Percentiles rank a stretch among this genome's conserved stretches.
These are phyloP conservation scores for Ramularia collo-cygni DNA, from an alignment of 2,329 filamentous ascomycete species.

Conservation along the genomic window DNA sequence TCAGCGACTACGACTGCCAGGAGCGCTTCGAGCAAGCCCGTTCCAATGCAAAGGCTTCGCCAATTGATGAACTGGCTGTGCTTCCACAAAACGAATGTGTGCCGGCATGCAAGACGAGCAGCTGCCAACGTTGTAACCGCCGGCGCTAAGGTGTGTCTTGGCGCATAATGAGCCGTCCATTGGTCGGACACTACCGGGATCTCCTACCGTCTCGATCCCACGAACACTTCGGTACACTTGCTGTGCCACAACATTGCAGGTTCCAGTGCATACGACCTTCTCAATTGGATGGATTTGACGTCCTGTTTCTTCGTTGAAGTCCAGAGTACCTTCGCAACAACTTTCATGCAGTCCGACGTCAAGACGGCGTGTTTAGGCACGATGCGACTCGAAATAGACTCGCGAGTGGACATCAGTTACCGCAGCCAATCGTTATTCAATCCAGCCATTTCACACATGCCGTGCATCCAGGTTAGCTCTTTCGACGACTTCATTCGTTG, in stretches of 20 bases:
- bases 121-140: constrained; percentile 13
- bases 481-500: constrained; percentile 15
- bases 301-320: no score
- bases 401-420: no score
- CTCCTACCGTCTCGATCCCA: no score
- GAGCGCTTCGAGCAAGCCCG: background rate
- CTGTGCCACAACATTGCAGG: no score
- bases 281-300: no score
- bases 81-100: constrained; percentile 11
- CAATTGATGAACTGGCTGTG: constrained; percentile 9
- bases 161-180: constrained; percentile 9
- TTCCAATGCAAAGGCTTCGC: constrained; percentile 6
- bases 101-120: constrained; percentile 14
- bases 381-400: no score
- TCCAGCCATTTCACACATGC: constrained; percentile 1
- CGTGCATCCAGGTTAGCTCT: background rate
- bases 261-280: no score
- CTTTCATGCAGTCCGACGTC: no score
- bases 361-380: no score
- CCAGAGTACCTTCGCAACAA: no score
- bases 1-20: background rate
- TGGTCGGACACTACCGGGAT: background rate
- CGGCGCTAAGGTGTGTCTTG: constrained; percentile 14
- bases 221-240: no score
- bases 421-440: constrained; percentile 6